A percentile compares a stretch with the other conserved stretches of the same genome.
Evolutionary conservation across 2,329 filamentous ascomycete species (phyloP).

Genomic region (Fusarium sp.): DNA sequence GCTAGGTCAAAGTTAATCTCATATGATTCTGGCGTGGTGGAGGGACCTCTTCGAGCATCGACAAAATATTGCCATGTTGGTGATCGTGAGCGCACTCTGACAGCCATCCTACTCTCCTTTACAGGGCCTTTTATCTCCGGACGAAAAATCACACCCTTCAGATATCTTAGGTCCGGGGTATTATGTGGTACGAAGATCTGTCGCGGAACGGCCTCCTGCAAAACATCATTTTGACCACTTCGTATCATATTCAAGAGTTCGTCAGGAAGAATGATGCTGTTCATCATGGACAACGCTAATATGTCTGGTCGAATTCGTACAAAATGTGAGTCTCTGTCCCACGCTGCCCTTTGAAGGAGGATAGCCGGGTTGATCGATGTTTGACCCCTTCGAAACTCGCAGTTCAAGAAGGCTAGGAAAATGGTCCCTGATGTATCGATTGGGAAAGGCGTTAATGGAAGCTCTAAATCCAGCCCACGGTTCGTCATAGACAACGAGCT

Average conservation of each 20-base stretch:
- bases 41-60: slow-evolving; percentile 18
- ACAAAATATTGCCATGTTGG: slow-evolving; percentile 45
- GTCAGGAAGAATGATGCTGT: slow-evolving; percentile 43
- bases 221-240: slow-evolving; percentile 7
- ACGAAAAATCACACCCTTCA: slow-evolving; percentile 45
- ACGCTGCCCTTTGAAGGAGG: slow-evolving; percentile 46
- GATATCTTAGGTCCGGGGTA: slow-evolving; percentile 27
- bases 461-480: slow-evolving; percentile 44
- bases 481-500: slow-evolving; percentile 38
- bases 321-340: slow-evolving; percentile 46
- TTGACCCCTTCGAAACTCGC: slow-evolving; percentile 43
- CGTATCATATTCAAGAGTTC: slow-evolving; percentile 36
- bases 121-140: slow-evolving; percentile 30
- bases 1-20: slow-evolving; percentile 45
- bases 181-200: slow-evolving; percentile 44
- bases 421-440: slow-evolving; percentile 43
- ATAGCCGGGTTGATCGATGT: slow-evolving; percentile 42
- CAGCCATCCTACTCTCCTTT: not conserved
- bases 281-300: slow-evolving; percentile 44
- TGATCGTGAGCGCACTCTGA: slow-evolving; percentile 44
- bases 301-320: slow-evolving; percentile 45
- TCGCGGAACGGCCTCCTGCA: slow-evolving; percentile 33
- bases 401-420: slow-evolving; percentile 47
- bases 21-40: slow-evolving; percentile 32
- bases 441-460: slow-evolving; percentile 46